Percentiles rank a stretch among this genome's conserved stretches.
phyloP scores from a whole-genome alignment of 164 flowering plant species.

The Tinospora cordifolia region DNA sequence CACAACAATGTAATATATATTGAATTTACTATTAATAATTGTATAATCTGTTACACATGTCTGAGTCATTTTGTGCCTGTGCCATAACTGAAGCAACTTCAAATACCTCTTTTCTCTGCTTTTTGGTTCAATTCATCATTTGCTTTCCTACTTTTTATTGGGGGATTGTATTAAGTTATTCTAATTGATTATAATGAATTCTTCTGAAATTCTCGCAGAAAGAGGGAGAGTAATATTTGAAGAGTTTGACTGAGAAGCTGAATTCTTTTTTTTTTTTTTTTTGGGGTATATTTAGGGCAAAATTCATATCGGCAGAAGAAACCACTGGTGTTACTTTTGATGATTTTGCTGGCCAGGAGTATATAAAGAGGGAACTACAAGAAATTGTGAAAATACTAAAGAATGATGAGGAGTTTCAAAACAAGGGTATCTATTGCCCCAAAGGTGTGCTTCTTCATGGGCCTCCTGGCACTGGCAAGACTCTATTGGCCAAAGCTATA shows the following conservation, averaged over 20 bases:
- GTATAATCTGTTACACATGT: background rate
- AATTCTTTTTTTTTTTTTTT: slow-evolving; percentile 5
- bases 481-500: slow-evolving; percentile 92
- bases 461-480: slow-evolving; percentile 99
- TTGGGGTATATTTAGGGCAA: slow-evolving; percentile 50
- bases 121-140: background rate
- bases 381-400: slow-evolving; percentile 86
- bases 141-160: background rate
- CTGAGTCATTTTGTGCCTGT: background rate
- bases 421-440: slow-evolving; percentile 91
- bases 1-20: background rate
- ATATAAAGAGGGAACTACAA: slow-evolving; percentile 84
- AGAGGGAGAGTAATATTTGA: background rate
- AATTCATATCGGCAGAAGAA: slow-evolving; percentile 96
- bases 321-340: slow-evolving; percentile 85
- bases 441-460: slow-evolving; percentile 98
- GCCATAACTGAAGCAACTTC: background rate
- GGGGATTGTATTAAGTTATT: background rate
- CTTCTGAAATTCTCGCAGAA: background rate
- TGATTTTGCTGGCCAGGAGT: slow-evolving; percentile 98
- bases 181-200: background rate
- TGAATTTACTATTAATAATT: background rate
- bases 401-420: slow-evolving; percentile 82
- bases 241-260: background rate
- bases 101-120: background rate